Base-by-base conservation (phyloP, 305 asterid genomes). In the Fraxinus baroniana region DNA sequence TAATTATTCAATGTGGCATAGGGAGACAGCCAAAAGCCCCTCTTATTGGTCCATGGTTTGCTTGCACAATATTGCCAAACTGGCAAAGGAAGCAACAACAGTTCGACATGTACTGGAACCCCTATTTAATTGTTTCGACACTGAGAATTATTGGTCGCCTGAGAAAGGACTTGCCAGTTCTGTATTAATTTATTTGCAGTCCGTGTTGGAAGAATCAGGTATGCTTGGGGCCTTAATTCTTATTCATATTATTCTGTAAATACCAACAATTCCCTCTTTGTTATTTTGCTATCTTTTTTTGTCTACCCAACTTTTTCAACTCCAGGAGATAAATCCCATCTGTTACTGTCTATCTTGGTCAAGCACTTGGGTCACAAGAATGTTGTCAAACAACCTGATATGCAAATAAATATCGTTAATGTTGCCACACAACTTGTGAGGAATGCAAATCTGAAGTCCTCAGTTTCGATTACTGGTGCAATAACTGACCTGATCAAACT, bases 301-400 rank as follows among this genome's bases (percentile, higher is more conserved):
- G 70, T 68, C 41, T 46, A 46, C 76, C 33, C 32, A 57, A 79
- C 8, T 41, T 6, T 78, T 83, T 73, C 55, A 41, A 49, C 76
- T 39, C 79, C 86, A 89, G 92, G 87, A 39, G 92, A 84, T 73
- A 89, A 81, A 76, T 89, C 88, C 85, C 91, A 89, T 87, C 84
- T 86, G 33, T 75, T 89, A 73, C 62, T 87, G 28, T 86, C 89
- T 74, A 80, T 84, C 79, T 86, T 89, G 87, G 83, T 89, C 83
- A 89, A 89, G 87, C 92, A 89, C 76, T 80, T 89, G 88, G 91
- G 88, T 87, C 91, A 89, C 57, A 89, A 85, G 86, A 84, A 85
- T 81, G 86, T 87, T 24, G 35, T 75, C 81, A 89, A 87, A 84
- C 83, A 80, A 82, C 83, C 83, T 78, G 87, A 86, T 71, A 71